phyloP scores from a whole-genome alignment of 2,329 filamentous ascomycete genomes.

The Fusarium euwallaceae region DNA sequence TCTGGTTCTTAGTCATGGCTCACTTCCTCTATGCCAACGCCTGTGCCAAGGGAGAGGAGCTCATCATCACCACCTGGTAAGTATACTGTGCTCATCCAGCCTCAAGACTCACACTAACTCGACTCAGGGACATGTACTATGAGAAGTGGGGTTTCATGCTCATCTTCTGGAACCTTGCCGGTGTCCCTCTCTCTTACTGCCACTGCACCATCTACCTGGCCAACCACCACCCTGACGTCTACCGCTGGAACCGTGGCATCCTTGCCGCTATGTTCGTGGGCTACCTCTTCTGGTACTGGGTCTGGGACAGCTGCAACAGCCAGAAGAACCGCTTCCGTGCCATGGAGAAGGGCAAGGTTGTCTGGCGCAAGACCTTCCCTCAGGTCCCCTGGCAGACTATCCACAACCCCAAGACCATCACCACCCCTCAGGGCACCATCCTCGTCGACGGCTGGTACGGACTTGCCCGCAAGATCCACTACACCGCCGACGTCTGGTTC shows the following conservation, averaged over 20 bases:
- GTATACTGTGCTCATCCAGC: constrained; percentile 3
- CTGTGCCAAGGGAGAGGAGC: constrained; percentile 91
- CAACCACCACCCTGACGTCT: constrained; percentile 82
- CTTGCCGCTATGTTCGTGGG: constrained; percentile 73
- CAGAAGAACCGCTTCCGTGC: constrained; percentile 95
- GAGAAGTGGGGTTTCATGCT: constrained; percentile 99
- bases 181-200: constrained; percentile 91
- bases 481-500: constrained; percentile 64
- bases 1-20: constrained; percentile 86
- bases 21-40: constrained; percentile 94
- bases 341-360: constrained; percentile 78
- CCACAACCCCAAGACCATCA: constrained; percentile 83
- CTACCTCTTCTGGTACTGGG: constrained; percentile 89
- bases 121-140: constrained; percentile 85
- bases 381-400: constrained; percentile 91
- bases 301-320: constrained; percentile 92
- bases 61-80: constrained; percentile 85
- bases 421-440: constrained; percentile 78
- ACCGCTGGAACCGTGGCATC: constrained; percentile 79
- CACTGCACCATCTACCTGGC: constrained; percentile 93
- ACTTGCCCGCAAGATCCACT: constrained; percentile 73
- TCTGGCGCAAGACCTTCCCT: constrained; percentile 85
- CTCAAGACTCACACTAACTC: not conserved
- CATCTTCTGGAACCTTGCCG: constrained; percentile 96
- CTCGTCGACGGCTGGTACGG: constrained; percentile 90